A percentile compares a stretch with the other conserved stretches of the same genome.
These are phyloP conservation scores for Fomitopsis pinicola DNA, from an alignment of 1,284 basidiomycete genomes.

Conservation along the genomic window DNA sequence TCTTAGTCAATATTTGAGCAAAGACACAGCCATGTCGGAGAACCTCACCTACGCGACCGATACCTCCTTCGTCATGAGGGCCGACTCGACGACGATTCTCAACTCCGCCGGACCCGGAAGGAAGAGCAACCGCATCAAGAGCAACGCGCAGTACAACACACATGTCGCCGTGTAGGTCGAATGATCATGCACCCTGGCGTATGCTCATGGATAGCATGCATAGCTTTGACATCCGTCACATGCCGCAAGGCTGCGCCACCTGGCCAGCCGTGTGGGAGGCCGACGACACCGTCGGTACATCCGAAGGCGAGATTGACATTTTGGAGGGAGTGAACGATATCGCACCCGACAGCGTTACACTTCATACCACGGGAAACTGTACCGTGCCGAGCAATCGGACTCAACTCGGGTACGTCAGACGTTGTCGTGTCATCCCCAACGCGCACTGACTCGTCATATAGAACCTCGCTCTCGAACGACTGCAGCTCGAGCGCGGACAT, in stretches of 20 bases:
- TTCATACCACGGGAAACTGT: conserved; percentile 55
- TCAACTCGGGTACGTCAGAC: conserved; percentile 19
- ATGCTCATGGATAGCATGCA: background rate
- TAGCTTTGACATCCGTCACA: conserved; percentile 47
- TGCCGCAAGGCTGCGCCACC: conserved; percentile 60
- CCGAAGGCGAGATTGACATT: conserved; percentile 30
- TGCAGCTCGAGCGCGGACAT: conserved; percentile 25
- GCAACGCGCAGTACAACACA: conserved; percentile 47
- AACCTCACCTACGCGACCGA: conserved; percentile 29
- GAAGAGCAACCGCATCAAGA: conserved; percentile 53
- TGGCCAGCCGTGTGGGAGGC: conserved; percentile 58
- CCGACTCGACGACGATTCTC: conserved; percentile 46
- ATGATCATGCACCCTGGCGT: background rate
- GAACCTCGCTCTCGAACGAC: conserved; percentile 12
- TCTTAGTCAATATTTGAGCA: conserved; percentile 30
- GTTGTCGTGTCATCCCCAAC: background rate
- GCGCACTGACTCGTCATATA: conserved; percentile 1
- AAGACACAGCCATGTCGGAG: conserved; percentile 25
- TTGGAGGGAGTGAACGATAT: conserved; percentile 52
- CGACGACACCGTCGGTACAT: conserved; percentile 29
- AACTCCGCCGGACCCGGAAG: conserved; percentile 45
- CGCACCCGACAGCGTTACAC: conserved; percentile 43
- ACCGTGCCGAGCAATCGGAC: conserved; percentile 18
- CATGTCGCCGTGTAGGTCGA: conserved; percentile 52
- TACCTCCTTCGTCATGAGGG: conserved; percentile 38